Conservation (phyloP, 2,329 filamentous ascomycete species). For the Ambrosiella xylebori region DNA sequence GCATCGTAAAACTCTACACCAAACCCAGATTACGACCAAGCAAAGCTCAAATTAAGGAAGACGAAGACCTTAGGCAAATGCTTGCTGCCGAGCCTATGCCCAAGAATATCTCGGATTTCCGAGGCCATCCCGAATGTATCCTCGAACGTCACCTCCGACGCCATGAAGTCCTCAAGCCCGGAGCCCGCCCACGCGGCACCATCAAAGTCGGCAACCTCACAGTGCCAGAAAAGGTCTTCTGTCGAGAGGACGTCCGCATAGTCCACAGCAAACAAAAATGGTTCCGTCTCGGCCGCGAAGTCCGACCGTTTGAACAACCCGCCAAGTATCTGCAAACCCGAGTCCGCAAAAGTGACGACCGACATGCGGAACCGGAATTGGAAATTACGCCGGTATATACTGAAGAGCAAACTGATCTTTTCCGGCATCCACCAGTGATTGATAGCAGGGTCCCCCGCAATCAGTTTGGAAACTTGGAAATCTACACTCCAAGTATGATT, state of each 20-base stretch:
- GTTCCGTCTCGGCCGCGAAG: constrained; percentile 72
- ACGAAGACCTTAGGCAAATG: constrained; percentile 53
- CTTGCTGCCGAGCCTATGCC: constrained; percentile 71
- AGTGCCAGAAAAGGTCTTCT: constrained; percentile 60
- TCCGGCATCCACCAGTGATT: constrained; percentile 58
- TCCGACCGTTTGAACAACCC: constrained; percentile 64
- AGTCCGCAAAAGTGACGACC: neutral
- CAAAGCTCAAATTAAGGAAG: constrained; percentile 71
- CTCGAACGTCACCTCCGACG: constrained; percentile 63
- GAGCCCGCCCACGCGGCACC: constrained; percentile 54
- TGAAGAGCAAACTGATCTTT: constrained; percentile 50
- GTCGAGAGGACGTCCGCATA: constrained; percentile 60
- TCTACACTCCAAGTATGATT: constrained; percentile 85
- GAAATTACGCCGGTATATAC: constrained; percentile 38
- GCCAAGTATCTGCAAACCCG: constrained; percentile 46
- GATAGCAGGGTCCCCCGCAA: constrained; percentile 72
- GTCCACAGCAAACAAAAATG: constrained; percentile 72
- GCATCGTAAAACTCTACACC: constrained; percentile 31
- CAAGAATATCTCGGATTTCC: constrained; percentile 71
- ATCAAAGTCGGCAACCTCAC: constrained; percentile 49
- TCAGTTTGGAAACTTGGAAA: constrained; percentile 81
- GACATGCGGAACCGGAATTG: constrained; percentile 18
- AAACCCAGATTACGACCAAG: constrained; percentile 20
- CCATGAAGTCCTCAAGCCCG: constrained; percentile 66
- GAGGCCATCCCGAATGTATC: constrained; percentile 67